Conservation (phyloP, 1,284 basidiomycete species). For the Sphaerobolus stellatus region DNA sequence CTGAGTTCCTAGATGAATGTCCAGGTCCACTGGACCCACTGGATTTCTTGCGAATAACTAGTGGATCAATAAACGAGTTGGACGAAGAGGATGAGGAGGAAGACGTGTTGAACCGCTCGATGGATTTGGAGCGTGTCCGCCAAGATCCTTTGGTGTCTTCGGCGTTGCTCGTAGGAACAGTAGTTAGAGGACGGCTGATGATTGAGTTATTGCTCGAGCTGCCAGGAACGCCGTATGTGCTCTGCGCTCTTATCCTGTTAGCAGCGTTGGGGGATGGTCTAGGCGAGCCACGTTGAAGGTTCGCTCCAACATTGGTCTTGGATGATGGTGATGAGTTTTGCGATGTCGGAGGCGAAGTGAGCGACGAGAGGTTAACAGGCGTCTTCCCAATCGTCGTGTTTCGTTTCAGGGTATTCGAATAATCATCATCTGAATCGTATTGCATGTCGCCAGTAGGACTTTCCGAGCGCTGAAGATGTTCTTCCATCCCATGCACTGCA, state of each 20-base stretch:
- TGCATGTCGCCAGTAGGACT: constrained; percentile 6
- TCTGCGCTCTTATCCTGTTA: constrained; percentile 45
- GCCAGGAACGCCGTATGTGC: constrained; percentile 45
- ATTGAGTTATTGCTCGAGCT: constrained; percentile 28
- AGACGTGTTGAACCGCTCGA: constrained; percentile 14
- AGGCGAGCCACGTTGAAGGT: constrained; percentile 7
- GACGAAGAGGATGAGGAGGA: constrained; percentile 14
- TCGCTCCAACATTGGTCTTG: neutral
- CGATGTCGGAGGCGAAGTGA: constrained; percentile 16
- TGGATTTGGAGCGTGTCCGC: constrained; percentile 16
- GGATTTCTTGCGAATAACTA: constrained; percentile 60
- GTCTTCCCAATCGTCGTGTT: constrained; percentile 19
- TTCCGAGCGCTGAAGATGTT: neutral
- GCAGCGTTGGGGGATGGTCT: constrained; percentile 5
- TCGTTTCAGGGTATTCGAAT: neutral
- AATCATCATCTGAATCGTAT: constrained; percentile 1
- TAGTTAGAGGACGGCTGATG: constrained; percentile 23
- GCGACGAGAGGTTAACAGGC: constrained; percentile 17
- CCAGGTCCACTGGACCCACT: constrained; percentile 34
- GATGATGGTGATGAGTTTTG: constrained; percentile 10
- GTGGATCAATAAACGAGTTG: constrained; percentile 68
- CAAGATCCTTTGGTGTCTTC: constrained; percentile 15
- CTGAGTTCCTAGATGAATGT: constrained; percentile 32
- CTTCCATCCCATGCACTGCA: constrained; percentile 12
- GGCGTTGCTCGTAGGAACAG: constrained; percentile 20